Conservation (phyloP, 2,329 filamentous ascomycete species). For the Fusarium subglutinans region DNA sequence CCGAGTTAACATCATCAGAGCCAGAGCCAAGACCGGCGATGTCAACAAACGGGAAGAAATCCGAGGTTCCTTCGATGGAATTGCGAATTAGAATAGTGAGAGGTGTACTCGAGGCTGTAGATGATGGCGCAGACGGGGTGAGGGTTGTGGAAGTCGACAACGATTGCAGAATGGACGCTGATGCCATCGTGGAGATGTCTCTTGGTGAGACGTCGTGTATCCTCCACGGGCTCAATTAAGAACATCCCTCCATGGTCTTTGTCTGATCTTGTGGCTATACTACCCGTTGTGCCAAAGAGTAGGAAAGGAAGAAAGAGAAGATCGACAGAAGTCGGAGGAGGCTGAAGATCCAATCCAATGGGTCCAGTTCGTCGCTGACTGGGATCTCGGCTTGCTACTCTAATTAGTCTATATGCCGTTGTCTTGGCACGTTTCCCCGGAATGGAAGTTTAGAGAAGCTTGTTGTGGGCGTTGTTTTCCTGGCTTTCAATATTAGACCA, state of each 20-base stretch:
- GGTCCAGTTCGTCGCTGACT: conserved; percentile 13
- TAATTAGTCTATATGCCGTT: conserved; percentile 10
- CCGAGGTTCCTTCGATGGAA: conserved; percentile 45
- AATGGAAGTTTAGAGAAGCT: conserved; percentile 11
- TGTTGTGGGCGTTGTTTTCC: conserved; percentile 1
- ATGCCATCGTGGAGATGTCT: conserved; percentile 23
- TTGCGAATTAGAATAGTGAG: conserved; percentile 44
- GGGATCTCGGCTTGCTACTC: conserved; percentile 15
- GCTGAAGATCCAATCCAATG: conserved; percentile 29
- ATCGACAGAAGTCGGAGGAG: conserved; percentile 24
- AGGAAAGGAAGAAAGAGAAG: not conserved
- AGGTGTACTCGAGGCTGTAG: conserved; percentile 36
- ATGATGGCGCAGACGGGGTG: conserved; percentile 2
- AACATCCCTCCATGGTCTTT: conserved; percentile 12
- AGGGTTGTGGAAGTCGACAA: conserved; percentile 14
- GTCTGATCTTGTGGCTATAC: not conserved
- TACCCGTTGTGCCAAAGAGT: not conserved
- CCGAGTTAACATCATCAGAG: conserved; percentile 40
- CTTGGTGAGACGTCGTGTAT: not conserved
- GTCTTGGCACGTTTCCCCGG: conserved; percentile 39
- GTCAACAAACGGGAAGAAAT: conserved; percentile 52
- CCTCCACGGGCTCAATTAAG: conserved; percentile 19
- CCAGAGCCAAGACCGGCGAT: conserved; percentile 44
- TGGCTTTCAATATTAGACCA: not conserved
- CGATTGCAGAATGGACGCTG: conserved; percentile 18